Base-by-base conservation (phyloP, 306 rosid species). In the Acacia acuminata region DNA sequence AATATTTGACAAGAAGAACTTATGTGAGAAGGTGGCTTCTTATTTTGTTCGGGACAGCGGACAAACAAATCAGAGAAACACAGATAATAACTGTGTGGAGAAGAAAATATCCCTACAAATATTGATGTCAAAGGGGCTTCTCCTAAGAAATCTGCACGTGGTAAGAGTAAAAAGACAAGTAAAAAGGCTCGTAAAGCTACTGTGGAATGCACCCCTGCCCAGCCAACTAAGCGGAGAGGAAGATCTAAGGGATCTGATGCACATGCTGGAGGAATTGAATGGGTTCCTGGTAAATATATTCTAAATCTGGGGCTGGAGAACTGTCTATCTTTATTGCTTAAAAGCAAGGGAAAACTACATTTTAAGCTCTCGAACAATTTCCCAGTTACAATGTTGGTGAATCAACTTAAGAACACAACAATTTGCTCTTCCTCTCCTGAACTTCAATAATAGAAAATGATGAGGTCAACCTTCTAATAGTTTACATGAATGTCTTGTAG, bases 11-110 rank as follows among this genome's bases (percentile, higher is more conserved):
- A 85, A 89, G 64, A 70, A 69, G 61, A 89, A 55, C 79, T 78
- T 86, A 51, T 93, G 97, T 79, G 96, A 93, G 92, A 91, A 83
- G 80, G 89, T 82, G 16, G 77, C 79, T 32, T 82, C 94, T 24
- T 93, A 93, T 84, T 91, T 91, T 82, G 91, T 88, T 7, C 70
- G 86, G 77, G 87, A 86, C 51, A 77, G 84, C n/a, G 91, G 71
- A 44, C 82, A 81, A 44, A 9, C 69, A n/a, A 25, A 36, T n/a
- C 84, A 83, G 86, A 60, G 20, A 63, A 88, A 79, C 11, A 74
- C n/a, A 30, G 86, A 77, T 65, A 72, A 24, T 60, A 68, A 24
- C 50, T 72, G 53, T 72, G 1, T 48, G 44, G 85, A 25, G 86
- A 90, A 72, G 63, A 63, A 73, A 77, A 78, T 50, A 75, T 75